A percentile compares a stretch with the other conserved stretches of the same genome.
Conservation (phyloP, 306 rosid genomes). For the Geum urbanum region DNA sequence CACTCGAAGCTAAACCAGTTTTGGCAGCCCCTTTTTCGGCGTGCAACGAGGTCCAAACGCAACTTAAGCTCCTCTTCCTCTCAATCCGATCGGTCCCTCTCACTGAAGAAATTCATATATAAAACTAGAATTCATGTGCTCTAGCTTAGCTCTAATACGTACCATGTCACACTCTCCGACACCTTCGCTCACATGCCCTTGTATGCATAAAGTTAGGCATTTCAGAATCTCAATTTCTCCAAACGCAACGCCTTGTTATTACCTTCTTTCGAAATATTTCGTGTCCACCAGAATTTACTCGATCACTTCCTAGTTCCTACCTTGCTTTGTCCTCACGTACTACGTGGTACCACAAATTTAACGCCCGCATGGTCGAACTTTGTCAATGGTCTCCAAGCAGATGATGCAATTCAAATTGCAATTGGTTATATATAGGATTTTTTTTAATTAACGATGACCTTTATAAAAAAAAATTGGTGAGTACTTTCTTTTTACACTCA, state of each 20-base stretch:
- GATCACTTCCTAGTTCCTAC: background rate
- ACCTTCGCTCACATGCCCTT: slow-evolving; percentile 45
- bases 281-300: background rate
- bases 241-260: slow-evolving; percentile 29
- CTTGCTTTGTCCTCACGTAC: background rate
- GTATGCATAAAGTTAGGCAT: slow-evolving; percentile 57
- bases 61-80: background rate
- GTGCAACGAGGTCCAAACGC: slow-evolving; percentile 32
- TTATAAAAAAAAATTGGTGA: no score
- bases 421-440: no score
- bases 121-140: slow-evolving; percentile 1
- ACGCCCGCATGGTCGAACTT: background rate
- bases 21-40: slow-evolving; percentile 44
- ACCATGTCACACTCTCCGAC: slow-evolving; percentile 26
- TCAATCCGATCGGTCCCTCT: background rate
- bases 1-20: slow-evolving; percentile 18
- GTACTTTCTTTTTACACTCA: no score
- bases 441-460: no score
- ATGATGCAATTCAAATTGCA: no score
- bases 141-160: background rate
- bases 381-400: background rate
- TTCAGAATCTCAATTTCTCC: slow-evolving; percentile 37
- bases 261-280: slow-evolving; percentile 17
- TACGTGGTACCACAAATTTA: background rate
- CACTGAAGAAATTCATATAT: background rate